These are phyloP conservation scores for Psidium friedrichsthalianum DNA, from an alignment of 345 rosid genomes.

Conservation along the genomic window DNA sequence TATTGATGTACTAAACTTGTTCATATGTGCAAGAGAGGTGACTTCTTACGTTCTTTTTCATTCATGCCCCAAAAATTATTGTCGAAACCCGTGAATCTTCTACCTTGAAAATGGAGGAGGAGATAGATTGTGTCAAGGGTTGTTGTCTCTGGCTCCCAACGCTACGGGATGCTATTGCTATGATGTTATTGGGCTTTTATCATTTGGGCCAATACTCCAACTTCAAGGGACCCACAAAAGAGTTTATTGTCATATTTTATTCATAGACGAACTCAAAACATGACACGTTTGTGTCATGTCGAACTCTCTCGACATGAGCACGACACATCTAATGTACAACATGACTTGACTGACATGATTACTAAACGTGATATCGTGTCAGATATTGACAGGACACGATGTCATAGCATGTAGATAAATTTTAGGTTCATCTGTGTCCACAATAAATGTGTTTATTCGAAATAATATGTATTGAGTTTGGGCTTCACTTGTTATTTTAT, in stretches of 20 bases:
- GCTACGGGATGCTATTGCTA: too few relatives aligned
- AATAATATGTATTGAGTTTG: background rate
- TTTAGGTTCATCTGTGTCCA: accelerated
- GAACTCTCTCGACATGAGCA: background rate
- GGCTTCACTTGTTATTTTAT: background rate
- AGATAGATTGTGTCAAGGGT: too few relatives aligned
- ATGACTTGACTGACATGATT: background rate
- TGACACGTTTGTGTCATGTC: background rate
- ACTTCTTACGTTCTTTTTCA: background rate
- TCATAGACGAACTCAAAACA: background rate
- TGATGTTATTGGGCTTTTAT: background rate
- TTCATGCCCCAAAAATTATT: too few relatives aligned
- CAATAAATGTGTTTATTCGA: background rate
- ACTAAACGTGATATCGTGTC: background rate
- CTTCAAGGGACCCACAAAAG: background rate
- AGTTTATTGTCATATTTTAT: background rate
- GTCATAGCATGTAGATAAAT: background rate
- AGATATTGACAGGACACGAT: background rate
- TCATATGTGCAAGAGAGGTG: background rate
- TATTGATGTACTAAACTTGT: background rate
- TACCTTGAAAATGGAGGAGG: too few relatives aligned
- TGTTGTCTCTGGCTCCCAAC: too few relatives aligned
- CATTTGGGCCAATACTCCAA: background rate
- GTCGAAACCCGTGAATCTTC: too few relatives aligned
- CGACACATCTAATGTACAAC: background rate